Base-by-base conservation (phyloP, 1,284 basidiomycete genomes). In the Hymenochaete sp. region DNA sequence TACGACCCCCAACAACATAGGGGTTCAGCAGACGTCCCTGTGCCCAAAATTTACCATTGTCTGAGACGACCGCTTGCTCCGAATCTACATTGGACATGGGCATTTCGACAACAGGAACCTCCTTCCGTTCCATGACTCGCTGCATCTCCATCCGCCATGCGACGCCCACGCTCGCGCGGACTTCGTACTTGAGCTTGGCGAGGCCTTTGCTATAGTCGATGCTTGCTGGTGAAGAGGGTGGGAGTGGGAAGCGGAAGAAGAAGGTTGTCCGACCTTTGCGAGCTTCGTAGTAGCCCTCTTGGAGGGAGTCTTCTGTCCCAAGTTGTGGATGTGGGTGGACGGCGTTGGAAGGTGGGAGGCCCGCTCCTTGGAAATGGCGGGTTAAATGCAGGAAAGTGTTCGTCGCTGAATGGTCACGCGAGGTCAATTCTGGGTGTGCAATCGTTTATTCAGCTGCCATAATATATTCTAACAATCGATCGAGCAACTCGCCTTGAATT, bases 331-430 rank as follows among this genome's bases (percentile, higher is more conserved):
- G 62, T 0, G 75, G 67, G 48, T 79, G 68, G 0, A 87, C 82
- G 2, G 84, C 80, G 56, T 87, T 87, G 4, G 83, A 87, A 7
- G 83, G 83, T 1, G 83, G 84, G 3, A 86, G 65, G n/a, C 75
- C 78, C 3, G 78, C 78, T 2, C 83, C 85, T 61, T 88, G 85
- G 57, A 87, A 88, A 7, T 83, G 58, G 26, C 82, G 70, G 22
- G 74, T 69, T 44, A 67, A 71, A 52, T 83, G 79, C 21, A 86
- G 59, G 56, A 88, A 88, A 0, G 77, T 79, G 24, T 77, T 82
- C 0, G 77, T 82, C 2, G 84, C 85, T 22, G 82, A 79, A 60
- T 85, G 81, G 58, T 84, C 81, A 52, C 81, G 67, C 21, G 82
- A 83, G 8, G 74, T 76, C 11, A 88, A 60, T 58, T 87, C 84